These are phyloP conservation scores for Vachellia pachyceras DNA, from an alignment of 306 rosid genomes.

Conservation along the genomic window DNA sequence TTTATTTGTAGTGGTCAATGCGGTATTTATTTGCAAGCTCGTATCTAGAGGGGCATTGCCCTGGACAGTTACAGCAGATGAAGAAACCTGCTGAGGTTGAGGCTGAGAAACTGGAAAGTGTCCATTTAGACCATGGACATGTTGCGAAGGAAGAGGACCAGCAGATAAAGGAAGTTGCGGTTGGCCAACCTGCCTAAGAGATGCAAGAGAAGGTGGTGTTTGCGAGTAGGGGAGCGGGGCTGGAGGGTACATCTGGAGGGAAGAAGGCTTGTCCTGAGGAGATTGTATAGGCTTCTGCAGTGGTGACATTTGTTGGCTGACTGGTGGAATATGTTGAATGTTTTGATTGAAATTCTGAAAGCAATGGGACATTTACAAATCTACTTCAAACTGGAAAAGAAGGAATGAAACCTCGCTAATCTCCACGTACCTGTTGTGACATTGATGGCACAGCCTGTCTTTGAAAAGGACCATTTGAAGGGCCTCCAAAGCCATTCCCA, in stretches of 20 bases:
- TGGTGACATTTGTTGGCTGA: constrained; percentile 67
- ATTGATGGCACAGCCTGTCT: constrained; percentile 51
- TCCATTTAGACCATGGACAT: constrained; percentile 55
- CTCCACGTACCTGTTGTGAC: constrained; percentile 63
- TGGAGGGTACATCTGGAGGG: constrained; percentile 62
- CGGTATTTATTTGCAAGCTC: constrained; percentile 50
- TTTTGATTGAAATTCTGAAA: constrained; percentile 76
- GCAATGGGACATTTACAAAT: constrained; percentile 28
- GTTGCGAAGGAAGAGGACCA: constrained; percentile 62
- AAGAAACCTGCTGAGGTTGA: constrained; percentile 56
- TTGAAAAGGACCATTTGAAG: constrained; percentile 56
- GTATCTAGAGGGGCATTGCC: constrained; percentile 57
- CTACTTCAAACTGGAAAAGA: constrained; percentile 26
- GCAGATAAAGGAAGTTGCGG: constrained; percentile 64
- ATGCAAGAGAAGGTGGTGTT: constrained; percentile 50
- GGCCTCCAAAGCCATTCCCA: constrained; percentile 53
- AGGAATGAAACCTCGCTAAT: constrained; percentile 16
- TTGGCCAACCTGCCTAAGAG: constrained; percentile 65
- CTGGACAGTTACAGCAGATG: constrained; percentile 55
- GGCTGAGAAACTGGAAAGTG: constrained; percentile 69
- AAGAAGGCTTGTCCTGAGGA: constrained; percentile 74
- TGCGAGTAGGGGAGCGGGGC: constrained; percentile 61
- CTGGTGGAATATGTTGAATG: constrained; percentile 56
- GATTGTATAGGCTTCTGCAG: constrained; percentile 67
- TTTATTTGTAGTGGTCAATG: constrained; percentile 51